Conservation (phyloP, 768 basidiomycete species). For the Phanerochaete carnosa region DNA sequence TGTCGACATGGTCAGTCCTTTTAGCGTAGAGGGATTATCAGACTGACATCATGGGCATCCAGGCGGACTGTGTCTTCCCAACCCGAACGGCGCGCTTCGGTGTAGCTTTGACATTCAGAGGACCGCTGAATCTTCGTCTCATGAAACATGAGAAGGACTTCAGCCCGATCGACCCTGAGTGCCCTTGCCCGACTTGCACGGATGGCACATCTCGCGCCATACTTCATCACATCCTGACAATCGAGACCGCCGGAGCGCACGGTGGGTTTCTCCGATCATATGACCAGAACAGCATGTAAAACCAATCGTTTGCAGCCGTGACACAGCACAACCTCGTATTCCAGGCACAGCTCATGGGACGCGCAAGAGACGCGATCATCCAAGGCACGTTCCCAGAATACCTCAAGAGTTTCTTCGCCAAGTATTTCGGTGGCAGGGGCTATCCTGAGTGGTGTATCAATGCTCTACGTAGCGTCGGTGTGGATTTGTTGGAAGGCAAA, state of each 20-base stretch:
- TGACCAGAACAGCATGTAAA: background rate
- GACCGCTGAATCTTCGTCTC: slow-evolving; percentile 81
- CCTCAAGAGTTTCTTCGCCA: slow-evolving; percentile 68
- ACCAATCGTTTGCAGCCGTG: slow-evolving; percentile 45
- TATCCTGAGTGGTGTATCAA: slow-evolving; percentile 91
- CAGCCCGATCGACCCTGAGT: slow-evolving; percentile 65
- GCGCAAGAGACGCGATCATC: slow-evolving; percentile 77
- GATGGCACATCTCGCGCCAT: slow-evolving; percentile 67
- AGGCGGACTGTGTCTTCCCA: slow-evolving; percentile 94
- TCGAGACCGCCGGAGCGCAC: slow-evolving; percentile 85
- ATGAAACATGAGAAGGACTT: slow-evolving; percentile 71
- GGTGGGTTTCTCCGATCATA: slow-evolving; percentile 41
- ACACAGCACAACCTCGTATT: slow-evolving; percentile 84
- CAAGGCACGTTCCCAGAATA: slow-evolving; percentile 77
- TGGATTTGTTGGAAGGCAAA: slow-evolving; percentile 68
- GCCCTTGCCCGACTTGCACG: slow-evolving; percentile 85
- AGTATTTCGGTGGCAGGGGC: slow-evolving; percentile 72
- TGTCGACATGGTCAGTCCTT: slow-evolving; percentile 72
- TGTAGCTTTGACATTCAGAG: slow-evolving; percentile 77
- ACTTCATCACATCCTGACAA: slow-evolving; percentile 70
- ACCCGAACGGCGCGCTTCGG: slow-evolving; percentile 91
- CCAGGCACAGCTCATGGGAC: slow-evolving; percentile 87
- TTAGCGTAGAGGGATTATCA: no score
- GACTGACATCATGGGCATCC: background rate
- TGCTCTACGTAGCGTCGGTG: slow-evolving; percentile 77